Conservation (phyloP, 345 rosid genomes). For the Citrus unshiu region DNA sequence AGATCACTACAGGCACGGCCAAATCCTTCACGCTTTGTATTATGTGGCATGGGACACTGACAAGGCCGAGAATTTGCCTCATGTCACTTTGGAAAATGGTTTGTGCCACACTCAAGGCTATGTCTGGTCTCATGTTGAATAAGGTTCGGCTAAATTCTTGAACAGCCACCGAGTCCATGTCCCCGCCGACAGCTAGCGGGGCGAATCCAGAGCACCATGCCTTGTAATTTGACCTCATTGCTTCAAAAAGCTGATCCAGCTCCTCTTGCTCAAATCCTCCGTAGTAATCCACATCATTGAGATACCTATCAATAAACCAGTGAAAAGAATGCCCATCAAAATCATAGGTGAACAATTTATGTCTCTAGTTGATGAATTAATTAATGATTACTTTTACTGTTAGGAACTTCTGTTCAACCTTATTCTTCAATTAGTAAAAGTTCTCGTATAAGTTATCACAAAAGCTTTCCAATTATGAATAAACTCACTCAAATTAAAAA, state of each 20-base stretch:
- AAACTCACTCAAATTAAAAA: background rate
- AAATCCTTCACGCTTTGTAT: constrained; percentile 80
- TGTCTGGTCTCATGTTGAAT: constrained; percentile 96
- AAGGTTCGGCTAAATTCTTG: constrained; percentile 94
- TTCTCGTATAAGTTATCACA: background rate
- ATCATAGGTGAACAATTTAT: background rate
- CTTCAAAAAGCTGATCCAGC: constrained; percentile 69
- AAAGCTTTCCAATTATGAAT: background rate
- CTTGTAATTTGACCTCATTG: constrained; percentile 70
- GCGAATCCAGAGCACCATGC: constrained; percentile 95
- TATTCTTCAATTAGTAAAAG: background rate
- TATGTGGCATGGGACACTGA: constrained; percentile 80
- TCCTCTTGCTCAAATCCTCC: constrained; percentile 93
- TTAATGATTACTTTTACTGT: background rate
- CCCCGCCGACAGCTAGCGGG: constrained; percentile 80
- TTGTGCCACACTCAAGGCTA: constrained; percentile 67
- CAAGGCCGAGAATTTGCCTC: constrained; percentile 52
- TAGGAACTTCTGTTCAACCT: background rate
- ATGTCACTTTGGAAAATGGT: constrained; percentile 76
- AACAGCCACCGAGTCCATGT: constrained; percentile 80
- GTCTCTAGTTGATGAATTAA: too few species aligned
- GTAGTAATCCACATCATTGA: constrained; percentile 74
- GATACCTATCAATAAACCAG: constrained; percentile 31
- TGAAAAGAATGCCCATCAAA: background rate
- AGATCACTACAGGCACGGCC: constrained; percentile 76